Percentiles rank a stretch among this genome's conserved stretches.
Evolutionary conservation across 1,284 basidiomycete genomes (phyloP).

Genomic region (Phylloporus gajari): DNA sequence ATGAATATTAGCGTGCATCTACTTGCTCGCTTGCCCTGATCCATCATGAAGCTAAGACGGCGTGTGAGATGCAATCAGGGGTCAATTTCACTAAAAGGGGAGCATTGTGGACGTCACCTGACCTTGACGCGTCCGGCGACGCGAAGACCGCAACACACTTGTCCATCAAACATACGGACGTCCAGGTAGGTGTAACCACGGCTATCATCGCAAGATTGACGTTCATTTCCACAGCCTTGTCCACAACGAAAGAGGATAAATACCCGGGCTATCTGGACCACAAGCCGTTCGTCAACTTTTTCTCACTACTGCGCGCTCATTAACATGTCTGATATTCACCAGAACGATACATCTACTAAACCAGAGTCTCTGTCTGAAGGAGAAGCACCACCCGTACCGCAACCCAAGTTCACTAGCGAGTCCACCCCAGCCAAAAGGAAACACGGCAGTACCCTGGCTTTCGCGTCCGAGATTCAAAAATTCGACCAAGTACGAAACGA

Average conservation of each 20-base stretch:
- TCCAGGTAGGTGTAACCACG: background rate
- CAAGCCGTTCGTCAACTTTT: background rate
- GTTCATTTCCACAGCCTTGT: background rate
- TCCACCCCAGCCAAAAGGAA: slow-evolving; percentile 2
- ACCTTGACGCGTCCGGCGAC: too few relatives aligned
- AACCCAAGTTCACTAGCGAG: background rate
- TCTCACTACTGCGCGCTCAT: background rate
- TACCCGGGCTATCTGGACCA: background rate
- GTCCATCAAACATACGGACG: background rate
- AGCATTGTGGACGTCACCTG: too few relatives aligned
- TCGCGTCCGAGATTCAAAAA: background rate
- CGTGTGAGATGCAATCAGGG: too few relatives aligned
- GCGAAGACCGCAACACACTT: too few relatives aligned
- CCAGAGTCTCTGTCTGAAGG: too few relatives aligned
- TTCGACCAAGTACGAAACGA: background rate
- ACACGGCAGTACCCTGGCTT: background rate
- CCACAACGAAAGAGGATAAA: background rate
- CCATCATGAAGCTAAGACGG: too few relatives aligned
- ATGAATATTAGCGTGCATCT: too few relatives aligned
- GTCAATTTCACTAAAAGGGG: too few relatives aligned
- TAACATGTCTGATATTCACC: background rate
- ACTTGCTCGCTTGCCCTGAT: too few relatives aligned
- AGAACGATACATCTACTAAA: background rate
- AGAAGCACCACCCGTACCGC: background rate
- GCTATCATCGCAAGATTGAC: background rate